These are phyloP conservation scores for Botryobasidium botryosum DNA, from an alignment of 768 basidiomycete genomes.

Conservation along the genomic window DNA sequence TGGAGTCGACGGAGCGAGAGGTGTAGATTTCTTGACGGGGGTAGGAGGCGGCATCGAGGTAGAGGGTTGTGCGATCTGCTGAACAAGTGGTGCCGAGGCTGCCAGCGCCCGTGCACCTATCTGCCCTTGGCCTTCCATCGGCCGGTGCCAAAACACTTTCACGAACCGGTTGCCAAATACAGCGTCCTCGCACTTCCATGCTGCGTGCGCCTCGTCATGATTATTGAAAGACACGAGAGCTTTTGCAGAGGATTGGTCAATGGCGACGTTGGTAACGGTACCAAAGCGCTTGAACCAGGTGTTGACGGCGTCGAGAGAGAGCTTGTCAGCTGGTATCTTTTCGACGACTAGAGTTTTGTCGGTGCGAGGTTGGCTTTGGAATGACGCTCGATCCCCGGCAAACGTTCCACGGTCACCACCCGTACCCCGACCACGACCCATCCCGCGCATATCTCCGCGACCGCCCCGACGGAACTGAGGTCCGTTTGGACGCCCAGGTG, in stretches of 20 bases:
- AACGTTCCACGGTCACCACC: no score
- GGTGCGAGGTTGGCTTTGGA: no score
- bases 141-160: constrained; percentile 89
- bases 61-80: constrained; percentile 30
- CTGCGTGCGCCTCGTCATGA: constrained; percentile 70
- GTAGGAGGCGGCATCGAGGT: constrained; percentile 14
- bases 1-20: constrained; percentile 20
- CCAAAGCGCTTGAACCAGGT: constrained; percentile 88
- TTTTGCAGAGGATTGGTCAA: constrained; percentile 56
- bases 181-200: constrained; percentile 90
- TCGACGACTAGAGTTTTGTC: constrained; percentile 83
- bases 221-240: constrained; percentile 76
- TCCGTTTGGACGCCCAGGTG: no score
- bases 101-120: constrained; percentile 62
- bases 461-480: no score
- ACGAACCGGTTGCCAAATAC: constrained; percentile 90
- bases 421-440: no score
- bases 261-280: constrained; percentile 78
- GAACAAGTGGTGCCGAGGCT: constrained; percentile 60
- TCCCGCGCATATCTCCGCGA: no score
- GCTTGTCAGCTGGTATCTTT: constrained; percentile 76
- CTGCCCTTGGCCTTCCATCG: constrained; percentile 80
- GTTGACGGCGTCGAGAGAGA: constrained; percentile 61
- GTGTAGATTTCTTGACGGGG: constrained; percentile 15
- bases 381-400: no score